Conservation (phyloP, 495 filamentous ascomycete species). For the Podospora anserina region DNA sequence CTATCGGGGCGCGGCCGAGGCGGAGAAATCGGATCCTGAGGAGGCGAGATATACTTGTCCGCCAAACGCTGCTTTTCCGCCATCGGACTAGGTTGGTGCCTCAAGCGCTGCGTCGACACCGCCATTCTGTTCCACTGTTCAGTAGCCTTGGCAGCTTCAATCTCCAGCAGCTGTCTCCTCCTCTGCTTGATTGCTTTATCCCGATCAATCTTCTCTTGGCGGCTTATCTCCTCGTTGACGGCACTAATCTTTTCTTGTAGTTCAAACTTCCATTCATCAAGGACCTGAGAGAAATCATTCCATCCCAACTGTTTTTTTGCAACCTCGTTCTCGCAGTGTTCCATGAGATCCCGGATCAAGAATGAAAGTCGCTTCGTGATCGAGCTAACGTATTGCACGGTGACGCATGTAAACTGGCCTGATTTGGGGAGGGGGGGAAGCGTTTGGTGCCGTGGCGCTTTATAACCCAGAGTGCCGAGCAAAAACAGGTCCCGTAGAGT, state of each 20-base stretch:
- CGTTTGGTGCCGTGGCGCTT: neutral
- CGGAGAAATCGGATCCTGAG: neutral
- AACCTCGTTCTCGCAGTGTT: neutral
- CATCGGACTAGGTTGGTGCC: neutral
- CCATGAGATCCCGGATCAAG: neutral
- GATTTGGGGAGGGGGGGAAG: neutral
- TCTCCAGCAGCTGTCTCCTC: neutral
- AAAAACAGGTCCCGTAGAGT: constrained; percentile 11
- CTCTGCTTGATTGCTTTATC: constrained; percentile 10
- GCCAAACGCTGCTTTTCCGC: neutral
- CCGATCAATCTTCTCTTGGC: neutral
- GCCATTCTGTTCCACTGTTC: neutral
- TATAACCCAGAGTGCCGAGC: constrained; percentile 12
- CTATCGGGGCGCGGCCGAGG: neutral
- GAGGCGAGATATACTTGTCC: neutral
- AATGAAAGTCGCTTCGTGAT: constrained; percentile 14
- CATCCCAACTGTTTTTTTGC: neutral
- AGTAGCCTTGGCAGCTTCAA: neutral
- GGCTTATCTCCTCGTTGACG: constrained; percentile 14
- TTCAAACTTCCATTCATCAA: constrained; percentile 11
- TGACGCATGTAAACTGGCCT: constrained; percentile 11
- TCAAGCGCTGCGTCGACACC: neutral
- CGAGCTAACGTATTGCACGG: constrained; percentile 9
- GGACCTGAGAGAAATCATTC: neutral
- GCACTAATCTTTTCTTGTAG: neutral